A percentile compares a stretch with the other conserved stretches of the same genome.
phyloP scores from a whole-genome alignment of 805 yeast species.

The Candida tibetensis region DNA sequence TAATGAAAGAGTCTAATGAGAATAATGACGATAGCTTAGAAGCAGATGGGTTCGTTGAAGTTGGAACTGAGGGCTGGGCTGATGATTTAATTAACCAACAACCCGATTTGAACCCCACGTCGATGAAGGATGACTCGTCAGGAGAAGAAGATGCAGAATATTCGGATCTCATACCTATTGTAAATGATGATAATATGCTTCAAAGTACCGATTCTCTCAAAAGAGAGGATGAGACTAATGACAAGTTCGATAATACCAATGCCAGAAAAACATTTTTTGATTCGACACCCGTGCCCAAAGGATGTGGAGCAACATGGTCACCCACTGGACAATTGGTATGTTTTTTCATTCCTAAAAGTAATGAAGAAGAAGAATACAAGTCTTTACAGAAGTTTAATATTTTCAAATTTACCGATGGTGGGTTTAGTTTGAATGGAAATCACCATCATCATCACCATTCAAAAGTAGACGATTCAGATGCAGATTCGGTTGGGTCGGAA shows the following conservation, averaged over 20 bases:
- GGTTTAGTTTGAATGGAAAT: slow-evolving; percentile 37
- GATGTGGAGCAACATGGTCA: slow-evolving; percentile 91
- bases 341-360: slow-evolving; percentile 62
- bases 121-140: slow-evolving; percentile 20
- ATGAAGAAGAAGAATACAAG: slow-evolving; percentile 33
- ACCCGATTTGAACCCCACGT: slow-evolving; percentile 20
- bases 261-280: slow-evolving; percentile 45
- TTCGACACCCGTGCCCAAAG: slow-evolving; percentile 87
- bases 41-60: slow-evolving; percentile 21
- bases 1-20: slow-evolving; percentile 21
- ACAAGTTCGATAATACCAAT: slow-evolving; percentile 3
- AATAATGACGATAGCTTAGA: slow-evolving; percentile 25
- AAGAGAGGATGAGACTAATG: slow-evolving; percentile 7
- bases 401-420: slow-evolving; percentile 46
- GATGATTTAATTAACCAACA: slow-evolving; percentile 40
- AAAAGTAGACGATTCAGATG: slow-evolving; percentile 6
- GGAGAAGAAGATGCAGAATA: slow-evolving; percentile 26
- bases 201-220: slow-evolving; percentile 19
- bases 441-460: slow-evolving; percentile 12
- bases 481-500: slow-evolving; percentile 14
- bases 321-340: slow-evolving; percentile 75
- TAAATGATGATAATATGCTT: slow-evolving; percentile 34
- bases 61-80: slow-evolving; percentile 44
- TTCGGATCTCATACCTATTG: slow-evolving; percentile 37
- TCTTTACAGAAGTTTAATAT: slow-evolving; percentile 48